Base-by-base conservation (phyloP, 1,139 yeast species). In the Meyerozyma guilliermondii region DNA sequence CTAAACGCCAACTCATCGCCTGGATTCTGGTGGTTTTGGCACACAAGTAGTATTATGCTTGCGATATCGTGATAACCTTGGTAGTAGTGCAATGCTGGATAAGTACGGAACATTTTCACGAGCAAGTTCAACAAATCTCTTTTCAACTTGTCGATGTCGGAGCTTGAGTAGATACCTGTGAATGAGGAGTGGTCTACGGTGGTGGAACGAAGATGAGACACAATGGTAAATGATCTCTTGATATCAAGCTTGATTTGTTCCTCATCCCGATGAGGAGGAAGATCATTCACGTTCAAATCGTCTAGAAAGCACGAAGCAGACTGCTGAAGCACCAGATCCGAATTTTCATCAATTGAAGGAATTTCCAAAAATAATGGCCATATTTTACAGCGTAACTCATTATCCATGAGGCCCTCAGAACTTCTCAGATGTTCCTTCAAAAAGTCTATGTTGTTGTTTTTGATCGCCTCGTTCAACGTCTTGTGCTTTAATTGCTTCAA, bases 41-140 rank as follows among this genome's bases (percentile, higher is more conserved):
- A 78, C 0, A 83, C 76, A 17, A 83, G 54, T 17, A 85, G 64
- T n/a, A 87, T 66, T 8, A 86, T 73, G 40, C 87, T 76, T 2
- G 89, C 91, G 30, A 91, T 69, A 56, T 92, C 98, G 62, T 92
- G 98, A 58, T 77, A 88, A 0, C 98, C 98, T 62, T 92, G 98
- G 58, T 88, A 92, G 60, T 92, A 92, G 46, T 78, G 69, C 38
- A 91, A 66, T 8, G 62, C 54, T 0, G 91, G 91, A 52, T 83
- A 70, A 27, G 71, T 71, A 27, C 88, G 62, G 20, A 92, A 66
- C 2, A 88, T 68, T 22, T 71, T 66, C 10, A 76, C 62, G 7
- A 89, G 76, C 26, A 86, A 53, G 11, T 62, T 62, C 9, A 63
- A 62, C 31, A 87, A 65, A 20, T 73, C 55, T 6, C 58, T 58